Base-by-base conservation (phyloP, 2,329 filamentous ascomycete species). In the Rhexocercosporidium sp. region DNA sequence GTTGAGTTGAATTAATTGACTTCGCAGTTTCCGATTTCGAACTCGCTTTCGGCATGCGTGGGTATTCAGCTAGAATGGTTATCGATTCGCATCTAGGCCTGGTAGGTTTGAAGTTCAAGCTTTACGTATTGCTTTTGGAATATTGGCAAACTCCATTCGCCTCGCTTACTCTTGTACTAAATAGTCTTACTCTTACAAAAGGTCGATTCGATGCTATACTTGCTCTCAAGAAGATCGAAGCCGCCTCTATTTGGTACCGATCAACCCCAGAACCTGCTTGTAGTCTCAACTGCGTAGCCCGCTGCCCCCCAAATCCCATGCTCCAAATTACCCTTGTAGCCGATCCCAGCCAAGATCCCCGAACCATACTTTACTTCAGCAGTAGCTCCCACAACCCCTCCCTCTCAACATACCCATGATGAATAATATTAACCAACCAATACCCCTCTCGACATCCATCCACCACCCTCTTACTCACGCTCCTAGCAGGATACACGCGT, bases 381-480 rank as follows among this genome's bases (percentile, higher is more conserved):
- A 94, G 79, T 70, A 93, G 79, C 57, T 89, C 82, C 92, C 93
- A 96, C 74, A 96, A 77, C 27, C 88, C 90, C 59, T 92, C 85
- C 68, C 83, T 83, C 59, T 94, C 87, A 16, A 94, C 82, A 78
- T 86, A 96, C 63, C 91, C 89, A 75, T 94, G 92, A 78, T 94
- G 91, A 74, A 96, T 95, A 66, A 96, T 85, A 81, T 97, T 98
- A 51, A 98, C 94, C 73, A 99, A 82, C 92, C 94, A 97, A 71
- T 88, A 86, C 74, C 93, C 92, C 54, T 87, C 84, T 75, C 88
- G 86, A 41, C 91, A 84, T 6, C 82, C 69, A 25, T 90, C 88
- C 51, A 99, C 81, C 65, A 97, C 82, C 75, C 86, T 87, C 73
- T 90, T 89, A 67, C 90, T 94, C 61, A 87, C 84, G 2, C 90